Conservation (phyloP, 1,284 basidiomycete species). For the Moniliophthora roreri region DNA sequence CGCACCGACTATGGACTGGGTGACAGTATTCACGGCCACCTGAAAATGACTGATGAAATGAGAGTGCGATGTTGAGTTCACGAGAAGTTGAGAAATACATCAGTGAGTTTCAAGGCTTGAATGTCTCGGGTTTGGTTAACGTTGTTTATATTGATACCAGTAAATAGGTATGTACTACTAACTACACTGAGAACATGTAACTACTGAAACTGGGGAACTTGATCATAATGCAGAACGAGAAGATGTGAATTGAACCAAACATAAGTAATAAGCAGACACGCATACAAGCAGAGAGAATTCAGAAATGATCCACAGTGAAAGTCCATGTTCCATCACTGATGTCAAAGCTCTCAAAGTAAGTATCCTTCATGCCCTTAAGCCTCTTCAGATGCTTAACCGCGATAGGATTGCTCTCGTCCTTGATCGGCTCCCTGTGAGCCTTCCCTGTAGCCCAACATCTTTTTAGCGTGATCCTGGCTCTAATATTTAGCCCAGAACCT, state of each 20-base stretch:
- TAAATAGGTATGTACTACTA: too few relatives aligned
- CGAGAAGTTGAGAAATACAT: too few relatives aligned
- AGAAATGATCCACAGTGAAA: conserved; percentile 94
- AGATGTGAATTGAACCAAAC: neutral
- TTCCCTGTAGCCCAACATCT: conserved; percentile 92
- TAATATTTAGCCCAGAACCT: conserved; percentile 89
- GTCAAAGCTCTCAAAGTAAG: conserved; percentile 84
- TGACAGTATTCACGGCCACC: too few relatives aligned
- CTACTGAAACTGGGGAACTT: neutral
- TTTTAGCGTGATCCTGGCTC: conserved; percentile 78
- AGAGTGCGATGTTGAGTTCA: too few relatives aligned
- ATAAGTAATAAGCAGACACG: neutral
- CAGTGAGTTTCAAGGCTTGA: too few relatives aligned
- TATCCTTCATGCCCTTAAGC: conserved; percentile 84
- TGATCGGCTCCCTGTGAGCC: conserved; percentile 88
- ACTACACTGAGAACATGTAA: neutral
- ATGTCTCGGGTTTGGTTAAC: too few relatives aligned
- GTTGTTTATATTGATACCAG: too few relatives aligned
- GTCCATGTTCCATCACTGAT: conserved; percentile 86
- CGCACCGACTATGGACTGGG: too few relatives aligned
- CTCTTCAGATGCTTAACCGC: conserved; percentile 81
- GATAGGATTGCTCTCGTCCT: conserved; percentile 75
- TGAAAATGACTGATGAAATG: too few relatives aligned
- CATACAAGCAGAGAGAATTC: conserved; percentile 17
- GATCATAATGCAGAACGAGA: neutral